A percentile compares a stretch with the other conserved stretches of the same genome.
Evolutionary conservation across 352 stramenopile genomes (phyloP).

Genomic region (Globisporangium iwayamae): DNA sequence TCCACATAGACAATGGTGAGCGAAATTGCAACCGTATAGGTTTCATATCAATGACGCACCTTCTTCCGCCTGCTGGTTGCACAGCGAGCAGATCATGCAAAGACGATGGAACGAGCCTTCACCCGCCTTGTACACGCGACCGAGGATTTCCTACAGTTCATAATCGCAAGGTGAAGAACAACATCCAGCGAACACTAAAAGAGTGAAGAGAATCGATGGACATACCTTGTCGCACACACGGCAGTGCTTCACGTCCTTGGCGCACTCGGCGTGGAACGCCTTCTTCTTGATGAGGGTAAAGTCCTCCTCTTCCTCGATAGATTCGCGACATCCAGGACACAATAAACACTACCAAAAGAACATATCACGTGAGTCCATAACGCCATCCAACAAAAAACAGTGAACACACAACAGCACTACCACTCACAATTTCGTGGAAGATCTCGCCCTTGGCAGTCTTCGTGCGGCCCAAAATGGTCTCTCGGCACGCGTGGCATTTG

Average conservation of each 20-base stretch:
- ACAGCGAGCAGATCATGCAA: constrained; percentile 75
- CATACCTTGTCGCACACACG: constrained; percentile 65
- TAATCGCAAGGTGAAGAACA: not conserved
- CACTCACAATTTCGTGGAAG: constrained; percentile 76
- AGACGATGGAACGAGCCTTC: constrained; percentile 70
- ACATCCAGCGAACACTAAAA: not conserved
- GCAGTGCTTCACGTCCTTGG: constrained; percentile 63
- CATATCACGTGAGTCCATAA: not conserved
- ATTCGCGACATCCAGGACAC: constrained; percentile 65
- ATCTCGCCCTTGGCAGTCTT: constrained; percentile 75
- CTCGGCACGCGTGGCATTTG: constrained; percentile 79
- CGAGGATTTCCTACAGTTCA: constrained; percentile 59
- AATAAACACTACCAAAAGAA: constrained; percentile 48
- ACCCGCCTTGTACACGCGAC: constrained; percentile 63
- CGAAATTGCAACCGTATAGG: not conserved
- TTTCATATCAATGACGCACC: constrained; percentile 21
- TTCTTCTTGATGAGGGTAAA: constrained; percentile 82
- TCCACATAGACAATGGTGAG: not conserved
- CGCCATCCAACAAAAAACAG: not conserved
- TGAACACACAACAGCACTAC: not conserved
- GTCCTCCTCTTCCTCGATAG: constrained; percentile 77
- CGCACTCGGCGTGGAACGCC: constrained; percentile 75
- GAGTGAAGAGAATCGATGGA: not conserved
- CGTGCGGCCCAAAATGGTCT: constrained; percentile 79
- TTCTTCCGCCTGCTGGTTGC: constrained; percentile 66